phyloP scores from a whole-genome alignment of 2,329 filamentous ascomycete genomes.

The Penicillium sp. region DNA sequence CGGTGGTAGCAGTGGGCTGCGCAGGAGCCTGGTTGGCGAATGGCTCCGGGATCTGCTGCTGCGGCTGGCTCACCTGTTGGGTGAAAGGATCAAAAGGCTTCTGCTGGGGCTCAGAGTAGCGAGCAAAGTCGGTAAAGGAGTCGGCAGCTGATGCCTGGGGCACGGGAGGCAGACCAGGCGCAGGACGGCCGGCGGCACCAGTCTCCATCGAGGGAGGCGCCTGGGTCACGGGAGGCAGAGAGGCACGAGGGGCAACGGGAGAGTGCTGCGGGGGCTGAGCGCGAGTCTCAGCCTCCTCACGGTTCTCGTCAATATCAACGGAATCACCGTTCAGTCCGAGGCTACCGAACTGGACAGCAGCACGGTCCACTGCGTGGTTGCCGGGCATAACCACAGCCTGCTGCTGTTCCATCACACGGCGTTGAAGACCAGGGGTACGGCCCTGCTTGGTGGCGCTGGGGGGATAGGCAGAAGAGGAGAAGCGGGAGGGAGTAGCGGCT shows the following conservation, averaged over 20 bases:
- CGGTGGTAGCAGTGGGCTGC: constrained; percentile 58
- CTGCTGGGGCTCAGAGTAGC: constrained; percentile 56
- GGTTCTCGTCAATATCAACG: constrained; percentile 83
- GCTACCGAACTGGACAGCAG: constrained; percentile 93
- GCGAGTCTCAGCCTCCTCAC: constrained; percentile 92
- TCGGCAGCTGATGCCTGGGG: constrained; percentile 54
- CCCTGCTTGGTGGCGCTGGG: constrained; percentile 73
- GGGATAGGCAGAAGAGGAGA: constrained; percentile 70
- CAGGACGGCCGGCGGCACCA: constrained; percentile 56
- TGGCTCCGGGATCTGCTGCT: constrained; percentile 64
- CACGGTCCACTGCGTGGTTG: constrained; percentile 89
- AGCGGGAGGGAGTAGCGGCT: constrained; percentile 52
- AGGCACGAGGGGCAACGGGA: constrained; percentile 79
- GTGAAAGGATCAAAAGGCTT: constrained; percentile 87
- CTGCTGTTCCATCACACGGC: constrained; percentile 88
- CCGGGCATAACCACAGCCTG: constrained; percentile 98
- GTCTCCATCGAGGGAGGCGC: constrained; percentile 33
- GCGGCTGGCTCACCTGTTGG: constrained; percentile 65
- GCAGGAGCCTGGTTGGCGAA: constrained; percentile 55
- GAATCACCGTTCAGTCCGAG: constrained; percentile 78
- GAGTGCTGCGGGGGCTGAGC: constrained; percentile 92
- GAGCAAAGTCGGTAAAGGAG: constrained; percentile 53
- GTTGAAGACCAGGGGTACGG: constrained; percentile 77
- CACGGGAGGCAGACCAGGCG: constrained; percentile 61
- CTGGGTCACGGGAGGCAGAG: constrained; percentile 69